phyloP scores from a whole-genome alignment of 2,329 filamentous ascomycete species.

The Xylaria sp. region DNA sequence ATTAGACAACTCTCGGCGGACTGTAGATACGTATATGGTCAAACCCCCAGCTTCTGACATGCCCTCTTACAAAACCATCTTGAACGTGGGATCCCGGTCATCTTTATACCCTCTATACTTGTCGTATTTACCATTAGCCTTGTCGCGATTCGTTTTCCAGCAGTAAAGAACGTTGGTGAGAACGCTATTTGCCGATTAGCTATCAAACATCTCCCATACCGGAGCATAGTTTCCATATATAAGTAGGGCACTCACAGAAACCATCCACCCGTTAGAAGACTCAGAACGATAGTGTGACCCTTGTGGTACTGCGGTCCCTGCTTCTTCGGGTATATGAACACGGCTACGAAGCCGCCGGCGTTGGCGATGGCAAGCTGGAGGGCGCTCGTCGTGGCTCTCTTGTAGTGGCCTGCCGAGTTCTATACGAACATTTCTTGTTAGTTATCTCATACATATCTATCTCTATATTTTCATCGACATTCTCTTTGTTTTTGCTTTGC shows the following conservation, averaged over 20 bases:
- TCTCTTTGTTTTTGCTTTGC: no score
- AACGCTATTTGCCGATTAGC: slow-evolving; percentile 50
- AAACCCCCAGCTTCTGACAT: no score
- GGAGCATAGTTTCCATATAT: no score
- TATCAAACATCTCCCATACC: background rate
- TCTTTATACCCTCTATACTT: slow-evolving; percentile 63
- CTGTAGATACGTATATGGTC: no score
- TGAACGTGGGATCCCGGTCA: slow-evolving; percentile 68
- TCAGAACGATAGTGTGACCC: slow-evolving; percentile 66
- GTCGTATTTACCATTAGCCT: slow-evolving; percentile 63
- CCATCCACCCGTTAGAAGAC: slow-evolving; percentile 67
- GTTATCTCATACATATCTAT: no score
- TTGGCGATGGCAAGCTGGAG: slow-evolving; percentile 72
- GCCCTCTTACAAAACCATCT: slow-evolving; percentile 59
- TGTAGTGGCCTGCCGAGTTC: slow-evolving; percentile 73
- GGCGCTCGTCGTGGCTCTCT: slow-evolving; percentile 69
- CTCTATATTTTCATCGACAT: no score
- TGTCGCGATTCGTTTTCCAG: slow-evolving; percentile 67
- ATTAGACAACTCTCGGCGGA: no score
- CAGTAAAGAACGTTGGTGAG: slow-evolving; percentile 67
- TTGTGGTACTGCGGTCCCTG: slow-evolving; percentile 64
- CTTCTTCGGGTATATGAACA: slow-evolving; percentile 64
- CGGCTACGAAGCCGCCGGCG: slow-evolving; percentile 68
- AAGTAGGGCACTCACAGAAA: slow-evolving; percentile 57
- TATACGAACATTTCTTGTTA: background rate